Base-by-base conservation (phyloP, 1,284 basidiomycete species). In the Ganoderma leucocontextum region DNA sequence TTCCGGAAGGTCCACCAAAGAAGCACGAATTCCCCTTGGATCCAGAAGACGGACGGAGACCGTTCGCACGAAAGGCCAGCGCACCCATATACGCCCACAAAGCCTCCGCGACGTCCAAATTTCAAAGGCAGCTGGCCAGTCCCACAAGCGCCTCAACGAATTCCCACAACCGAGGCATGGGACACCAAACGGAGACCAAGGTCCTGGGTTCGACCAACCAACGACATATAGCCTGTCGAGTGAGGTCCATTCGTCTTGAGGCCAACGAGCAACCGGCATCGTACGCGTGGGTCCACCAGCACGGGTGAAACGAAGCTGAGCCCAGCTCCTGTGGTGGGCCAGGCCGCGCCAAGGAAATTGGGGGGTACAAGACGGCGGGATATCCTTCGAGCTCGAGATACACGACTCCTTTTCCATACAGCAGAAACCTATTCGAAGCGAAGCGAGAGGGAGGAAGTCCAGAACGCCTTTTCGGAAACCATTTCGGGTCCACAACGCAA, bases 331-430 rank as follows among this genome's bases (percentile, higher is more conserved):
- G 44, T 65, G 67, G 49, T 49, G 39, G 68, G 68, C 66, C 65
- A n/a, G 63, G 68, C 70, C 64, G 66, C 66, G 69, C 73, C 72
- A 72, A 73, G 69, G 75, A 57, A 64, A 59, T 63, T 39, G 68
- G 44, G 62, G 63, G 60, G 41, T 65, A 70, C 70, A 68, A 44
- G 67, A 52, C 39, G 59, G 71, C 69, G 76, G 72, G 71, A 76
- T 75, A 78, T 74, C 72, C 73, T 75, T 70, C 74, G 73, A 74
- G 74, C 63, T 63, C 67, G 71, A 74, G 75, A 74, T 73, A 77
- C 73, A 76, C 66, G 72, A 72, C 71, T 72, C 73, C 72, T 60
- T 67, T 57, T 73, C 70, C 72, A 74, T 76, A 76, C 75, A 76
- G 73, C 69, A 71, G 68, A 73, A 72, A 72, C 74, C 70, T 75